Conservation (phyloP, 2,329 filamentous ascomycete genomes). For the Xylaria sp. region DNA sequence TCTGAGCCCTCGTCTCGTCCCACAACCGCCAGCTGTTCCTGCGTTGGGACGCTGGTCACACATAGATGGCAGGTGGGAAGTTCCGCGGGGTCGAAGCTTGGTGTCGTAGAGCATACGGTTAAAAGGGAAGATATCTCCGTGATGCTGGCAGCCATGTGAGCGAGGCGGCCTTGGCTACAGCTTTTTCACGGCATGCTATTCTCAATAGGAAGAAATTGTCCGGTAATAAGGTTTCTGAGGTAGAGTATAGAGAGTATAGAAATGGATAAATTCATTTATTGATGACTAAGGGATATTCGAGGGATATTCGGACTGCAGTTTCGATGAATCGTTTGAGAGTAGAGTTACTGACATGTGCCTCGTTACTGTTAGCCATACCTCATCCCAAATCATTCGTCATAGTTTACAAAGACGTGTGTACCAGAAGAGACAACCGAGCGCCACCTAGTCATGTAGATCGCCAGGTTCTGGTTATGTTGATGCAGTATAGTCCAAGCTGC, state of each 20-base stretch:
- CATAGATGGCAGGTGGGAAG: not conserved
- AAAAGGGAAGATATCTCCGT: conserved; percentile 11
- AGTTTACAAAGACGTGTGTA: not conserved
- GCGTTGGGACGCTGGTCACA: not conserved
- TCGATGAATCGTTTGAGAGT: not conserved
- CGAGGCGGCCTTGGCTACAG: conserved; percentile 17
- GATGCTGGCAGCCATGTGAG: conserved; percentile 16
- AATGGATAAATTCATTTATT: not conserved
- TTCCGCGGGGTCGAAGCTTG: not conserved
- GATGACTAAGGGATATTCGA: not conserved
- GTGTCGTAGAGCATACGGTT: not conserved
- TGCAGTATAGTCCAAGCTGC: not conserved
- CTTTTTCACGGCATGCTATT: not conserved
- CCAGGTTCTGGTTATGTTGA: not conserved
- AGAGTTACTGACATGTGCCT: not conserved
- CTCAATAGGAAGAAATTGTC: not conserved
- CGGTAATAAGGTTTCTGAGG: no score
- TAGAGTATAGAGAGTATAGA: not conserved
- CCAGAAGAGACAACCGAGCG: not conserved
- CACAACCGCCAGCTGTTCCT: not conserved
- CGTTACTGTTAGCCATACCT: no score
- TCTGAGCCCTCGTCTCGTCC: not conserved
- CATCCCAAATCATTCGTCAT: not conserved
- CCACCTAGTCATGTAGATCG: not conserved
- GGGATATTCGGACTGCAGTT: not conserved